These are phyloP conservation scores for Colletotrichum higginsianum DNA, from an alignment of 2,329 filamentous ascomycete species.

Conservation along the genomic window DNA sequence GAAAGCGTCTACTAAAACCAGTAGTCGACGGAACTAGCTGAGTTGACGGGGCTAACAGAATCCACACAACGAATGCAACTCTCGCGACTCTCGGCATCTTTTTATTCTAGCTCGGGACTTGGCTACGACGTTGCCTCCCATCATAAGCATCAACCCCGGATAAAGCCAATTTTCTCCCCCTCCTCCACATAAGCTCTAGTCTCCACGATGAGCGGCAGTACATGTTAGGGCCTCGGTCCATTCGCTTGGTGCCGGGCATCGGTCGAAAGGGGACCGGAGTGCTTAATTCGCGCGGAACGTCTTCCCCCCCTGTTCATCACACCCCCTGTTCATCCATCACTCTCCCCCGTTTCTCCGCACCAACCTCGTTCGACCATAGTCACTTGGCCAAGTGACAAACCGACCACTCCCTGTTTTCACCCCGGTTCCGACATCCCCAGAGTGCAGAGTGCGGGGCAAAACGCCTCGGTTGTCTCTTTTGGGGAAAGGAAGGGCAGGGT, in stretches of 20 bases:
- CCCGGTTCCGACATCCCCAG: slow-evolving; percentile 16
- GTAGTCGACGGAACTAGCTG: neutral
- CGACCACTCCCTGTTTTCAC: slow-evolving; percentile 1
- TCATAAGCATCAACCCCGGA: neutral
- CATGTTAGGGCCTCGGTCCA: no score
- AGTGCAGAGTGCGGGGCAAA: slow-evolving; percentile 37
- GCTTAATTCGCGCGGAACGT: slow-evolving; percentile 1
- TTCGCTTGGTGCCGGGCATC: slow-evolving; percentile 34
- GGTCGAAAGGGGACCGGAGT: slow-evolving; percentile 31
- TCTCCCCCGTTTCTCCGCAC: slow-evolving; percentile 32
- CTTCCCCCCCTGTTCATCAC: neutral
- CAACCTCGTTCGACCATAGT: slow-evolving; percentile 28
- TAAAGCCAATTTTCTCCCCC: neutral
- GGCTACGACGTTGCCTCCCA: neutral
- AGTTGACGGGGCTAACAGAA: neutral
- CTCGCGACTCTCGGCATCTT: slow-evolving; percentile 9
- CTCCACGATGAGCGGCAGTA: slow-evolving; percentile 7
- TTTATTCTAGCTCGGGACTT: neutral
- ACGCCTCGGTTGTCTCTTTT: neutral
- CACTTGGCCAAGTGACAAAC: slow-evolving; percentile 7
- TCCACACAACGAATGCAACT: slow-evolving; percentile 1
- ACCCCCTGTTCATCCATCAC: slow-evolving; percentile 7
- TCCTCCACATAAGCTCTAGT: no score
- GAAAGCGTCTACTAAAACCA: neutral
- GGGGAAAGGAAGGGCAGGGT: neutral